These are phyloP conservation scores for Olyra latifolia DNA, from an alignment of 176 grass and related monocot genomes.

Conservation along the genomic window DNA sequence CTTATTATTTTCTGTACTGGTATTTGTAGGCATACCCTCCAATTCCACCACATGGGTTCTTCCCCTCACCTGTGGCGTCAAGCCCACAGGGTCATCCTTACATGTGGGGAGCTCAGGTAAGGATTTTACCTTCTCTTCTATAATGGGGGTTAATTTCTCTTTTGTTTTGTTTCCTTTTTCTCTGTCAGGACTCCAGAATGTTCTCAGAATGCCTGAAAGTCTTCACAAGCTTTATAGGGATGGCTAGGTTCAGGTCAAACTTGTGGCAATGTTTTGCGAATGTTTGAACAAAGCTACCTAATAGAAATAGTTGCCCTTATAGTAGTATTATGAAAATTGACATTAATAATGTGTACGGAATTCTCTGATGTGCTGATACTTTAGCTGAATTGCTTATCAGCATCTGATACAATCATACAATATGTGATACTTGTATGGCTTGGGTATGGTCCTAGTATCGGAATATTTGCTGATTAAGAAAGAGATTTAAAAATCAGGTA, in stretches of 20 bases:
- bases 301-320: slow-evolving; percentile 14
- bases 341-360: not conserved
- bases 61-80: slow-evolving; percentile 62
- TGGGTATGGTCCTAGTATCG: not conserved
- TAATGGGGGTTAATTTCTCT: not conserved
- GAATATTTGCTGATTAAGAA: not conserved
- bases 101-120: slow-evolving; percentile 96
- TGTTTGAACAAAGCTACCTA: not conserved
- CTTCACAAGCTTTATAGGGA: not conserved
- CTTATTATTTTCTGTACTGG: slow-evolving; percentile 8
- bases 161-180: slow-evolving; percentile 25
- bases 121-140: not conserved
- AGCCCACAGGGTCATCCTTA: slow-evolving; percentile 88
- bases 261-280: not conserved
- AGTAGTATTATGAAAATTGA: not conserved
- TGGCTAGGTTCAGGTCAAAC: not conserved
- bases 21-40: slow-evolving; percentile 74
- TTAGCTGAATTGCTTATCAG: not conserved
- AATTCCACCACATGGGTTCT: slow-evolving; percentile 91
- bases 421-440: not conserved
- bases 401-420: not conserved
- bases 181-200: slow-evolving; percentile 6
- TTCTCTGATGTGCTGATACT: not conserved
- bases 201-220: not conserved
- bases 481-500: not conserved